Base-by-base conservation (phyloP, 225 moss, liverwort and hornwort genomes). In the Pleurozium schreberi region DNA sequence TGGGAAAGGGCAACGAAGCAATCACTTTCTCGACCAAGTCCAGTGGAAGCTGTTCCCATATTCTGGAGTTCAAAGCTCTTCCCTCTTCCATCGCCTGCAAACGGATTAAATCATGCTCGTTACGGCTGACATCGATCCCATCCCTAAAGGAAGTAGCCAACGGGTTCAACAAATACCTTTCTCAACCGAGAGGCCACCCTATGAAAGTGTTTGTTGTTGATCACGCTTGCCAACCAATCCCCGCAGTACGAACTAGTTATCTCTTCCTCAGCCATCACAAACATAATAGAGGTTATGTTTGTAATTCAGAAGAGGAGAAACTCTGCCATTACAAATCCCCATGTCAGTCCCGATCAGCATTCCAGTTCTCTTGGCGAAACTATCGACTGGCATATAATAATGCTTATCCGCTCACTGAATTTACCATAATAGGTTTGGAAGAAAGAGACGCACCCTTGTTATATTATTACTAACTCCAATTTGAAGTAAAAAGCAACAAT, bases 1-100 rank as follows among this genome's bases (percentile, higher is more conserved):
- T 80, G 28, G 11, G 80, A 88, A 92, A 78, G 36, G 93, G 80
- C 49, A 90, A 53, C 10, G 45, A 89, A 53, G 87, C 83, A 21
- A 91, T 74, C 68, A 84, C 88, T 88, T 86, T 92, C 57, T 92
- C 89, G 18, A 90, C n/a, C 87, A 89, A 80, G 62, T 91, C 88
- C 23, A 86, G 25, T 63, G 91, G 58, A 81, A 88, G 82, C 1
- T 64, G 82, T 63, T 88, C 77, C 82, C 85, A 85, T 64, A 89
- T 26, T 84, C 43, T 89, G 33, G 80, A 87, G 59, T 89, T 73
- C 59, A 62, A 85, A 62, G 49, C 69, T 88, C 55, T 88, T 53
- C 63, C 31, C 15, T 64, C 82, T 82, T 85, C 85, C 34, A 69
- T 85, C 36, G 36, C 81, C 87, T 81, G 52, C 81, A 75, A 71